These are phyloP conservation scores for Talaromyces verruculosus DNA, from an alignment of 2,329 filamentous ascomycete species.

Conservation along the genomic window DNA sequence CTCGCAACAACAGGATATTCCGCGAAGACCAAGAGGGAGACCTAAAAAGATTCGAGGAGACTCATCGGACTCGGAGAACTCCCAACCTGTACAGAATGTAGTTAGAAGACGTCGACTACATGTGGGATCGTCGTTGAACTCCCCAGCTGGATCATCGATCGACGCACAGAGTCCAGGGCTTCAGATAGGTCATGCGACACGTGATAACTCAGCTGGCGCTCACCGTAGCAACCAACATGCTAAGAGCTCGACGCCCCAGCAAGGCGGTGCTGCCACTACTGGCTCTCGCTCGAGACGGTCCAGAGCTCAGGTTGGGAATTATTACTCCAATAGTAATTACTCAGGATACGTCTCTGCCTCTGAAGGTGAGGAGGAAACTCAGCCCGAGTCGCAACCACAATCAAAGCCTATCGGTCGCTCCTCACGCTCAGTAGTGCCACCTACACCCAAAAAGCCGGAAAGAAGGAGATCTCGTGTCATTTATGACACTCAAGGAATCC, in stretches of 20 bases:
- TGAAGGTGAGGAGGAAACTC: conserved; percentile 19
- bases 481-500: conserved; percentile 23
- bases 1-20: not conserved
- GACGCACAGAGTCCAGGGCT: not conserved
- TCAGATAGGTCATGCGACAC: not conserved
- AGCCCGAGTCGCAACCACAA: not conserved
- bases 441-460: not conserved
- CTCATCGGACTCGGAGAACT: not conserved
- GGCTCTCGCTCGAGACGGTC: conserved; percentile 30
- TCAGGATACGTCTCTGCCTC: conserved; percentile 15
- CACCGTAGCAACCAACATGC: not conserved
- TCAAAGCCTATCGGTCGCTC: not conserved
- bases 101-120: not conserved
- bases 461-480: conserved; percentile 18
- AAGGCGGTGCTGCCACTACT: not conserved
- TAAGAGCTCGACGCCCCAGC: not conserved
- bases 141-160: not conserved
- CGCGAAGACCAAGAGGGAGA: not conserved
- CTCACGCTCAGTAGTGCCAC: not conserved
- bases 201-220: not conserved
- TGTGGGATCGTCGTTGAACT: not conserved
- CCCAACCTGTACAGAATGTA: not conserved
- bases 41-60: not conserved
- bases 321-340: conserved; percentile 30
- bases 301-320: conserved; percentile 33